These are phyloP conservation scores for Claviceps spartinae DNA, from an alignment of 2,329 filamentous ascomycete genomes.

Conservation along the genomic window DNA sequence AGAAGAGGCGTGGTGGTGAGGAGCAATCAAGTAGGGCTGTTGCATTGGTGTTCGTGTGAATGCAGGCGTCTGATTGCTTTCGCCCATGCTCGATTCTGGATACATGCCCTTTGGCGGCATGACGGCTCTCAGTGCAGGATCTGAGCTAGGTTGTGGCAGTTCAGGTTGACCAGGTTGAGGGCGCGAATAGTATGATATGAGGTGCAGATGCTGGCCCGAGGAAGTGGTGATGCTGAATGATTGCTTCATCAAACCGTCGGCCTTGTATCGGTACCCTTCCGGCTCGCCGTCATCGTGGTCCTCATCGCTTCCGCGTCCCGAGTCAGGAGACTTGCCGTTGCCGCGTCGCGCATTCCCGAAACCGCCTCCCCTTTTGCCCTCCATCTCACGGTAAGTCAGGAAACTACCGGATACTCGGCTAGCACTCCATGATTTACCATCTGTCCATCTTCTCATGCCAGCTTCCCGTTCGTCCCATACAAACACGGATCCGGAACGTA, in stretches of 20 bases:
- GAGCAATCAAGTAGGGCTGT: conserved; percentile 24
- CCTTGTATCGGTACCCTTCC: conserved; percentile 89
- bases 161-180: conserved; percentile 59
- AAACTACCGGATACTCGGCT: conserved; percentile 96
- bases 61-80: conserved; percentile 65
- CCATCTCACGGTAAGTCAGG: conserved; percentile 95
- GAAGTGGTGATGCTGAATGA: conserved; percentile 98
- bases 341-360: conserved; percentile 47
- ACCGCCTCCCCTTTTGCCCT: conserved; percentile 81
- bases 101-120: conserved; percentile 89
- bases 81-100: conserved; percentile 85
- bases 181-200: conserved; percentile 93
- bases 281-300: conserved; percentile 75
- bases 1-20: conserved; percentile 17
- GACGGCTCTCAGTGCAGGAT: conserved; percentile 68
- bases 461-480: conserved; percentile 99
- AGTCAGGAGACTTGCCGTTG: conserved; percentile 69
- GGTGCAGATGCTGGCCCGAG: conserved; percentile 74
- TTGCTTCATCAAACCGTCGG: conserved; percentile 96
- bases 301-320: conserved; percentile 67
- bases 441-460: conserved; percentile 96
- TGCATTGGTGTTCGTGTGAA: conserved; percentile 64
- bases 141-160: conserved; percentile 68
- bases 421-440: conserved; percentile 97
- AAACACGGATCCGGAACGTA: conserved; percentile 92